phyloP scores from a whole-genome alignment of 2,329 filamentous ascomycete genomes.

The Curvularia spicifera region DNA sequence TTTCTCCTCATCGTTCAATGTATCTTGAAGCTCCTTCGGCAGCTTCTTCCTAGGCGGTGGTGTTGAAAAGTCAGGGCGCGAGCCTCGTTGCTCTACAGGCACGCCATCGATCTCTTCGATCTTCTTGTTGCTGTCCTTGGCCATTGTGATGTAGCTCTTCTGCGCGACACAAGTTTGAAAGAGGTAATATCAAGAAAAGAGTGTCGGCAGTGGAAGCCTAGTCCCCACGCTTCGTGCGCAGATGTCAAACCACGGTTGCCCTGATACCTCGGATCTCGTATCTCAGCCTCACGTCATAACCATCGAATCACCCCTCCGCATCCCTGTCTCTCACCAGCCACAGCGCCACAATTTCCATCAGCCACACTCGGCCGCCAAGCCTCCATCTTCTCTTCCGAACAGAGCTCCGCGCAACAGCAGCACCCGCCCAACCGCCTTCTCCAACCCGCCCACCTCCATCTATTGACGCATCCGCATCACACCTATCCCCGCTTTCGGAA shows the following conservation, averaged over 20 bases:
- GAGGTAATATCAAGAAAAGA: neutral
- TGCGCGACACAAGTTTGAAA: neutral
- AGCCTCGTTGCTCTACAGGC: constrained; percentile 51
- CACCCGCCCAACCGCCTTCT: constrained; percentile 15
- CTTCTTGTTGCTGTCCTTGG: constrained; percentile 43
- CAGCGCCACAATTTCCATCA: constrained; percentile 10
- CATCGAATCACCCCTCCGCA: neutral
- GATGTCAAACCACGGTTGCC: neutral
- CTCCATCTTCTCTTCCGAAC: constrained; percentile 25
- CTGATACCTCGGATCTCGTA: neutral
- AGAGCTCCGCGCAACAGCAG: constrained; percentile 30
- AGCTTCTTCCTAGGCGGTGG: constrained; percentile 60
- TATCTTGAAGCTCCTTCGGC: constrained; percentile 61
- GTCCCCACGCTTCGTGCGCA: neutral
- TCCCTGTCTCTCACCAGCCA: neutral
- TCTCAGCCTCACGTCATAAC: constrained; percentile 18
- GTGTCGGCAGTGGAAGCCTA: neutral
- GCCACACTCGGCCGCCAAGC: constrained; percentile 24
- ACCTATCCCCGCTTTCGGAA: constrained; percentile 26
- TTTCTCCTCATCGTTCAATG: constrained; percentile 69
- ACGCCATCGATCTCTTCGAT: constrained; percentile 45
- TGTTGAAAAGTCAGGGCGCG: constrained; percentile 56
- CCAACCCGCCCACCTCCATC: constrained; percentile 28
- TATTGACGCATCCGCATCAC: constrained; percentile 35
- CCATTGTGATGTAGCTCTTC: constrained; percentile 37